A percentile compares a stretch with the other conserved stretches of the same genome.
Evolutionary conservation across 192 early-diverging fungal genomes (phyloP).

Genomic region (Coemansia sp.): DNA sequence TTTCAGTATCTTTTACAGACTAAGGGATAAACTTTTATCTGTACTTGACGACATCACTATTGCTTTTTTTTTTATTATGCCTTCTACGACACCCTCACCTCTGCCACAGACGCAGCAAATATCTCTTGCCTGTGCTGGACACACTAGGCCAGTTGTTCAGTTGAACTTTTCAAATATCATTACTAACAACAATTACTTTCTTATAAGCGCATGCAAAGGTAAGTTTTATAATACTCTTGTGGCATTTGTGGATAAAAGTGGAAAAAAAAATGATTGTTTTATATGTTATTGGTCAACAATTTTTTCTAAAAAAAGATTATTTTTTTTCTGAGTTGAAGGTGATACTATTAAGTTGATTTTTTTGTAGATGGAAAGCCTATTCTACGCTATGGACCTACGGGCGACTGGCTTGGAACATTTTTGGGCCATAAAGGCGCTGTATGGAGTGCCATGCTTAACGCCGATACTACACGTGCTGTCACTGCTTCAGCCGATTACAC

Average conservation of each 20-base stretch:
- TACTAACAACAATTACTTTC: slow-evolving; percentile 69
- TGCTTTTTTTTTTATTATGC: slow-evolving; percentile 15
- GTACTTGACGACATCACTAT: slow-evolving; percentile 16
- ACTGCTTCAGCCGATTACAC: slow-evolving; percentile 94
- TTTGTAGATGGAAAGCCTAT: slow-evolving; percentile 76
- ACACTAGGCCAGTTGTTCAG: slow-evolving; percentile 88
- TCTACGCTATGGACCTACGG: slow-evolving; percentile 81
- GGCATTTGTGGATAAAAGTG: neutral
- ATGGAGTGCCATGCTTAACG: slow-evolving; percentile 78
- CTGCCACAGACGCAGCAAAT: slow-evolving; percentile 53
- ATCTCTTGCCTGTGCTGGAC: slow-evolving; percentile 85
- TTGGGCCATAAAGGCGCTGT: slow-evolving; percentile 90
- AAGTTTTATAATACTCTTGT: slow-evolving; percentile 2
- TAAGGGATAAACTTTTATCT: neutral
- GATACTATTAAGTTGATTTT: neutral
- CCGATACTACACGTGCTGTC: slow-evolving; percentile 75
- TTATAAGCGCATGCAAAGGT: slow-evolving; percentile 87
- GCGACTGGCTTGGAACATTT: slow-evolving; percentile 93
- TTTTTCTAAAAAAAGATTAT: neutral
- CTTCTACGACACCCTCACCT: slow-evolving; percentile 27
- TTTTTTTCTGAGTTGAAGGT: slow-evolving; percentile 1
- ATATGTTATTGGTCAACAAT: neutral
- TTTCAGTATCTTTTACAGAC: neutral
- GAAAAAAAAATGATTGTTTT: neutral
- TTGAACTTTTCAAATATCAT: slow-evolving; percentile 76